Evolutionary conservation across 2,329 filamentous ascomycete species (phyloP), one percentile per base, ranked within the genome.

Genomic region (Xylaria sp.): DNA sequence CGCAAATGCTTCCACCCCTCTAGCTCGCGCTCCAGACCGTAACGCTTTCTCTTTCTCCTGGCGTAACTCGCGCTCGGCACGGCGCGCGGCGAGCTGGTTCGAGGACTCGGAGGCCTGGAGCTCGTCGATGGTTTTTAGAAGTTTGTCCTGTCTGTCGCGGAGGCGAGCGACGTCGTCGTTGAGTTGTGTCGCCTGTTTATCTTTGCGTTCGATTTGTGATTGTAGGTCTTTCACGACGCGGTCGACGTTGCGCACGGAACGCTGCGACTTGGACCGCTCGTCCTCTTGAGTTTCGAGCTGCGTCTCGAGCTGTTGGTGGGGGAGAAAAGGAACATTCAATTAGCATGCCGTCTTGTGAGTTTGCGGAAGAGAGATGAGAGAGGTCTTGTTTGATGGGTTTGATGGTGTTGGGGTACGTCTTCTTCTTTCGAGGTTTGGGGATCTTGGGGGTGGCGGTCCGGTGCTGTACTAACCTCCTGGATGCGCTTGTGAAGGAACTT

Each of bases 401-500:
- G n/a, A n/a, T n/a, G n/a, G n/a, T n/a, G n/a, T 43, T 33, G 46
- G 38, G 49, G 23, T n/a, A 35, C 31, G 15, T 51, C 49, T n/a
- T 66, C 49, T n/a, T 66, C 52, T 47, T 33, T n/a, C n/a, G n/a
- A n/a, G n/a, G n/a, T 57, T 51, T 46, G 42, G 19, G n/a, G n/a
- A n/a, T 52, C 49, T 43, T 54, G 51, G 60, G 57, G 19, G 17
- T 58, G 53, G 53, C 15, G 53, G 23, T 61, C 46, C 51, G 63
- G 67, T 57, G 68, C 40, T 65, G 50, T 66, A 76, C 87, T 84
- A 83, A 96, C 94, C 85, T 98, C 94, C 80, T 97, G 93, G 68
- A 99, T 92, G 53, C 94, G 88, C 73, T 93, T 94, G 78, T 97
- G 92, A 72, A 98, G 79, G 81, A 97, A 98, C 73, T 95, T 91